Conservation (phyloP, 2,329 filamentous ascomycete genomes). For the Leptodontidium sp. region DNA sequence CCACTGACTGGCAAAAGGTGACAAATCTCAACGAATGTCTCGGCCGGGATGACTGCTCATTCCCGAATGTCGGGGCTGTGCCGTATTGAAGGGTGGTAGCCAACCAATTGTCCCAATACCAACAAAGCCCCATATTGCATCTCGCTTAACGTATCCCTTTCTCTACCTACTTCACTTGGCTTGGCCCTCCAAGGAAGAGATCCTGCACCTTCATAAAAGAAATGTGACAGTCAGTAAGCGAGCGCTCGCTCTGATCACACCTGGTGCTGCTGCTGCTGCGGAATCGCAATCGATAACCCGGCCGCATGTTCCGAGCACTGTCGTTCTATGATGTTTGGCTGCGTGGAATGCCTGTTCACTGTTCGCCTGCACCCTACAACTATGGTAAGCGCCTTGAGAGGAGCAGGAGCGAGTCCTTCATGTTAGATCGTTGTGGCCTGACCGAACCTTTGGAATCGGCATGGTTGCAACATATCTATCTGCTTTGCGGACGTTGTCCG, state of each 20-base stretch:
- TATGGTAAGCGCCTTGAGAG: not conserved
- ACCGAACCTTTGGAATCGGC: not conserved
- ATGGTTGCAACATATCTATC: not conserved
- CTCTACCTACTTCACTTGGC: not conserved
- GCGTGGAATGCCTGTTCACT: not conserved
- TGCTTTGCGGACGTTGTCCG: not conserved
- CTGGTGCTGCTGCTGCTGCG: not conserved
- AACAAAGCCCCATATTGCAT: not conserved
- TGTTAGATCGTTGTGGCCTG: not conserved
- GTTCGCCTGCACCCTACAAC: not conserved
- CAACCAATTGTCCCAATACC: not conserved
- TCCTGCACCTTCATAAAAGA: not conserved
- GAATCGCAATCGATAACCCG: not conserved
- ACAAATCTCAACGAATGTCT: not conserved
- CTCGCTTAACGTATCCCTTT: not conserved
- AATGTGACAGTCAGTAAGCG: not conserved
- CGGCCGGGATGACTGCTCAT: not conserved
- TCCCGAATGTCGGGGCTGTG: not conserved
- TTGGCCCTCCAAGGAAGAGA: not conserved
- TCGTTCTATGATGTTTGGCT: not conserved
- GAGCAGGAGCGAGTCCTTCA: not conserved
- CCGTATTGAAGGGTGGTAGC: not conserved
- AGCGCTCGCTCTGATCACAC: slow-evolving; percentile 1
- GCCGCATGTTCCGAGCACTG: not conserved
- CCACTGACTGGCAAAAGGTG: not conserved